Conservation (phyloP, 352 stramenopile genomes). For the Thalassiosira ordinaria region DNA sequence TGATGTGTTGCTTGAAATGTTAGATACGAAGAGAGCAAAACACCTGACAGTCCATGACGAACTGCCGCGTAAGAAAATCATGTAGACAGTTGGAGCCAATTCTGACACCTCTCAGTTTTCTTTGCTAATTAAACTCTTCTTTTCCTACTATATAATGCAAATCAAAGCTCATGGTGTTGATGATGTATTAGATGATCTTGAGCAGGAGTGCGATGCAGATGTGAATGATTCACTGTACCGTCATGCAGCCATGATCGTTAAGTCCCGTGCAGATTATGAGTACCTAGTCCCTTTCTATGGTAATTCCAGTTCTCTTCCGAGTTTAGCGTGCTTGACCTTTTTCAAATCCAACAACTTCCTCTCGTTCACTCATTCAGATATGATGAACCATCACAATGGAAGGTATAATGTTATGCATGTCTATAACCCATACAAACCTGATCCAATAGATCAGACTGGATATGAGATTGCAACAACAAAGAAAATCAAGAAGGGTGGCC, state of each 20-base stretch:
- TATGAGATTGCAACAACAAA: too few relatives aligned
- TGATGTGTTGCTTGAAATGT: slow-evolving; percentile 48
- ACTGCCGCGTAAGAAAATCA: too few relatives aligned
- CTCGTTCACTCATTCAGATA: too few relatives aligned
- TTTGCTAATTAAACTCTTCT: too few relatives aligned
- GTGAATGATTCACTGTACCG: slow-evolving; percentile 12
- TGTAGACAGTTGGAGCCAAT: too few relatives aligned
- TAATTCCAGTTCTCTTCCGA: not conserved
- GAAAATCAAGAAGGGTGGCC: too few relatives aligned
- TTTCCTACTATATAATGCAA: too few relatives aligned
- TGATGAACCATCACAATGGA: slow-evolving; percentile 73
- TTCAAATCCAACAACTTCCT: not conserved
- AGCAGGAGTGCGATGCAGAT: slow-evolving; percentile 28
- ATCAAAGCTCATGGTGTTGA: slow-evolving; percentile 19
- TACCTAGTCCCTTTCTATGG: slow-evolving; percentile 61
- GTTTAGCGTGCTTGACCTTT: not conserved
- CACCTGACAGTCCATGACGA: slow-evolving; percentile 21
- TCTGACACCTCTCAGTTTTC: too few relatives aligned
- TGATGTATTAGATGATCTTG: slow-evolving; percentile 13
- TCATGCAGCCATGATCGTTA: slow-evolving; percentile 43
- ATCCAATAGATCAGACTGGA: not conserved
- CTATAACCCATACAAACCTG: slow-evolving; percentile 8
- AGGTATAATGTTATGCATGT: slow-evolving; percentile 57
- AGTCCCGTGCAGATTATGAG: slow-evolving; percentile 47
- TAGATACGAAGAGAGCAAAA: slow-evolving; percentile 16